A percentile compares a stretch with the other conserved stretches of the same genome.
Conservation (phyloP, 331 rosid genomes). For the Malus hybrid region DNA sequence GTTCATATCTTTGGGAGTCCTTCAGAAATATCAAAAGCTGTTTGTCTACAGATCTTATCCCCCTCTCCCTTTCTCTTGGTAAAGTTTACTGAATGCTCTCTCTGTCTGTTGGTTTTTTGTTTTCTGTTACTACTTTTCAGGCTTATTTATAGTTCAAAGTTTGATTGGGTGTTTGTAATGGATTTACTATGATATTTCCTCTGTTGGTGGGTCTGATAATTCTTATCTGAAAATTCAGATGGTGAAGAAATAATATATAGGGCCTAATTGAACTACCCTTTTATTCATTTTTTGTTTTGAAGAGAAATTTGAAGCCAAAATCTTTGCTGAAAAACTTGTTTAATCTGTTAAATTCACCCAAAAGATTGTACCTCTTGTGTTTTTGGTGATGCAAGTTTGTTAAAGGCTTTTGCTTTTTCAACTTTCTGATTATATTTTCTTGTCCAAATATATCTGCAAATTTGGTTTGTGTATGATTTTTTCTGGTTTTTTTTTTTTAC, state of each 20-base stretch:
- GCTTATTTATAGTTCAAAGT: constrained; percentile 11
- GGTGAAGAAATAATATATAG: too few relatives aligned
- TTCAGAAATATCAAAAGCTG: constrained; percentile 10
- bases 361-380: background rate
- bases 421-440: background rate
- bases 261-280: background rate
- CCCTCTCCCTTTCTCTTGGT: constrained; percentile 27
- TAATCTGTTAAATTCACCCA: background rate
- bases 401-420: background rate
- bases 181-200: background rate
- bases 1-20: too few relatives aligned
- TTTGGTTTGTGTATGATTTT: background rate
- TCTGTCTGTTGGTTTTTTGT: constrained; percentile 3
- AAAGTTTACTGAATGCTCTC: constrained; percentile 20
- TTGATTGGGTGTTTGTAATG: constrained; percentile 11
- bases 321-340: background rate
- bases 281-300: constrained; percentile 12
- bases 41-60: constrained; percentile 40
- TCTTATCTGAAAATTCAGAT: too few relatives aligned
- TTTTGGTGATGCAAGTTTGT: background rate
- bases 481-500: background rate
- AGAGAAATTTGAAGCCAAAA: background rate
- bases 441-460: background rate
- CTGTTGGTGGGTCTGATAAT: background rate
- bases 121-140: constrained; percentile 5